A percentile compares a stretch with the other conserved stretches of the same genome.
These are phyloP conservation scores for Dittrichia graveolens DNA, from an alignment of 129 eudicot genomes.

Conservation along the genomic window DNA sequence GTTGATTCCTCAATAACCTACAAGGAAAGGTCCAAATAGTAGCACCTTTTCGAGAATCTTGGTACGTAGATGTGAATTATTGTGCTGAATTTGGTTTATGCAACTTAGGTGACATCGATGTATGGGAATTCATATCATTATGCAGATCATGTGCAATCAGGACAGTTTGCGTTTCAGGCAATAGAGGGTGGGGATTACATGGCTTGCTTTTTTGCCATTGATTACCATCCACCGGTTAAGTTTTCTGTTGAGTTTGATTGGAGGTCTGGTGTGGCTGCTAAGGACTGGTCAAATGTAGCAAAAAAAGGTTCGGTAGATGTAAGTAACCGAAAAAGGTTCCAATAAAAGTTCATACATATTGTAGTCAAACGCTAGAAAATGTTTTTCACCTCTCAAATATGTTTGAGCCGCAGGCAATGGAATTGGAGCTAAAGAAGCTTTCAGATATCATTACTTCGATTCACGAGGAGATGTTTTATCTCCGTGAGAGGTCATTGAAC, in stretches of 20 bases:
- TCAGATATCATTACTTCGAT: constrained; percentile 65
- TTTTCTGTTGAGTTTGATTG: constrained; percentile 77
- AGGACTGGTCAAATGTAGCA: constrained; percentile 78
- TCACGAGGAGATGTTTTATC: constrained; percentile 93
- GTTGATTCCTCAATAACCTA: no score
- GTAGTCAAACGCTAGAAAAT: no score
- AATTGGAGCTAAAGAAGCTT: constrained; percentile 75
- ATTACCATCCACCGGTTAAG: constrained; percentile 54
- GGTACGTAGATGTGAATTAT: not conserved
- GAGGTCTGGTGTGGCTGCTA: constrained; percentile 88
- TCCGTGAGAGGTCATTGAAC: constrained; percentile 69
- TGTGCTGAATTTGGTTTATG: not conserved
- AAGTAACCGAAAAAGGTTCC: constrained; percentile 21
- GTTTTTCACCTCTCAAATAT: no score
- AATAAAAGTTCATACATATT: no score
- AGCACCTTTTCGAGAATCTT: not conserved
- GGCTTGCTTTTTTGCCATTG: constrained; percentile 79
- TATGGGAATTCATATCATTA: constrained; percentile 70
- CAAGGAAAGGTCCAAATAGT: no score
- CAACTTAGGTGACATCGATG: constrained; percentile 60
- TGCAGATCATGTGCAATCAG: constrained; percentile 69
- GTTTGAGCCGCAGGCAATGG: constrained; percentile 60
- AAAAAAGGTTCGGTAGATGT: constrained; percentile 89
- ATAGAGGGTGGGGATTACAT: constrained; percentile 82
- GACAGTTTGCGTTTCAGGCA: constrained; percentile 72